Base-by-base conservation (phyloP, 495 filamentous ascomycete species). In the Hypoxylon lienhwacheense region DNA sequence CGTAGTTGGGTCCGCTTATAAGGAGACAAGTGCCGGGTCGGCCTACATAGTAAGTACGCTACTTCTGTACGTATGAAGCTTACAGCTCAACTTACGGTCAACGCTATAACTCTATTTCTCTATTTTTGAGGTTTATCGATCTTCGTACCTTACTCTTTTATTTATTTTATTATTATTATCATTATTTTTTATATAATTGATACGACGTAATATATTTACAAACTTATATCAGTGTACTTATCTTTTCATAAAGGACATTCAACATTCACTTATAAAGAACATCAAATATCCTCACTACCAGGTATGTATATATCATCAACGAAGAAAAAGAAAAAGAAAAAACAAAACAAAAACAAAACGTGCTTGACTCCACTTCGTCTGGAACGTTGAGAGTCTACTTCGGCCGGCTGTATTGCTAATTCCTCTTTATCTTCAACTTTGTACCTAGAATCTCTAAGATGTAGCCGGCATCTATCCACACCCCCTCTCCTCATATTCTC, bases 391-490 rank as follows among this genome's bases (percentile, higher is more conserved):
- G 33, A 21, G 39, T 40, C 17, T 42, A 21, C 36, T 43, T 48
- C 36, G 22, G 34, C 54, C 59, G 59, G 54, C 48, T 58, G 54
- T 63, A 63, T 62, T 62, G 53, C 41, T 55, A 55, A 55, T 55
- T 43, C 47, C 51, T 55, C 55, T 52, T 24, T 50, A 25, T 35
- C 20, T n/a, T n/a, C n/a, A n/a, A n/a, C n/a, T n/a, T n/a, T n/a
- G n/a, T n/a, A n/a, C n/a, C n/a, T n/a, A n/a, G n/a, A n/a, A n/a
- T n/a, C n/a, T n/a, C n/a, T n/a, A n/a, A n/a, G n/a, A 22, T 25
- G 4, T 34, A 49, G 51, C 50, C 56, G 56, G 33, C 17, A 50
- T 43, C 51, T 61, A 55, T 56, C 47, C 42, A 43, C 47, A 56
- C 58, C 11, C 52, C 52, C 46, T n/a, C n/a, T n/a, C n/a, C n/a